These are phyloP conservation scores for Apophysomyces ossiformis DNA, from an alignment of 371 early-diverging fungal genomes.

Conservation along the genomic window DNA sequence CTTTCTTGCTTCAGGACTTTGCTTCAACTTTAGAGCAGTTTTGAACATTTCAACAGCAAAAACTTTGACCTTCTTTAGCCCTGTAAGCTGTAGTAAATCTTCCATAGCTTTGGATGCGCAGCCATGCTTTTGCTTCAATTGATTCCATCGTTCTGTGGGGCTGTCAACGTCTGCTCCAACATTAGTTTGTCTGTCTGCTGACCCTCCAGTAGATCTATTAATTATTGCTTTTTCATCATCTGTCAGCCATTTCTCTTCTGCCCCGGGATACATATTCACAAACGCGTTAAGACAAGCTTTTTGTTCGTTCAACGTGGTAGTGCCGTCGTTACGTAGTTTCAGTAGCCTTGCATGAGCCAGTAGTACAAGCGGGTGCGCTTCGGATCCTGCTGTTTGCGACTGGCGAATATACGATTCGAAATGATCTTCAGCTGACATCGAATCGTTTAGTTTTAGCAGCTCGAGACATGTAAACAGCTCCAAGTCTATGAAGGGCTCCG, in stretches of 20 bases:
- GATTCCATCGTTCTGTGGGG: neutral
- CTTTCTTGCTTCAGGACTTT: neutral
- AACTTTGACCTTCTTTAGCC: neutral
- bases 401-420: neutral
- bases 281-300: constrained; percentile 1
- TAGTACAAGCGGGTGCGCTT: neutral
- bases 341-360: neutral
- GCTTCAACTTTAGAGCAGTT: neutral
- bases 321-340: neutral
- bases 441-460: neutral
- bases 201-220: neutral
- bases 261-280: neutral
- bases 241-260: constrained; percentile 6
- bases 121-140: neutral
- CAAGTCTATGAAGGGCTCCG: neutral
- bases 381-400: neutral
- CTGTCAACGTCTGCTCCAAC: neutral
- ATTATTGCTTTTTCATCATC: neutral
- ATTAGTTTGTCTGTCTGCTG: neutral
- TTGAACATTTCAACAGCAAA: constrained; percentile 7
- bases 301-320: neutral
- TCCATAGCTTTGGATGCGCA: neutral
- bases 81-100: neutral
- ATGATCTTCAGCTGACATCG: neutral
- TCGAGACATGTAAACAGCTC: neutral